A percentile compares a stretch with the other conserved stretches of the same genome.
phyloP scores from a whole-genome alignment of 1,284 basidiomycete genomes.

The Veloboletus limbatus region DNA sequence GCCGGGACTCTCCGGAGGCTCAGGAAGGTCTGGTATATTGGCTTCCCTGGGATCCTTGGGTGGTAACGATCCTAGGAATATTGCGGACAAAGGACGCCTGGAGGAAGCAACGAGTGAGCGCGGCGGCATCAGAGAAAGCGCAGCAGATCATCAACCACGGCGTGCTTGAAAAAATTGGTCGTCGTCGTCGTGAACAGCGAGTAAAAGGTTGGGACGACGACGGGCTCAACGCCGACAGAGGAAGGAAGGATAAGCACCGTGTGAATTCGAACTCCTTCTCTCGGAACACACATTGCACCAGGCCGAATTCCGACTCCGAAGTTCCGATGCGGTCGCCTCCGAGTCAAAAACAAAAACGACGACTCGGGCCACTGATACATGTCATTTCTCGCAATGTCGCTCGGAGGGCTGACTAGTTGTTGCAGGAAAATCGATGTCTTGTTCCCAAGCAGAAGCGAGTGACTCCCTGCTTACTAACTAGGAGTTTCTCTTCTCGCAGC shows the following conservation, averaged over 20 bases:
- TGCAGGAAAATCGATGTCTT: too few species aligned
- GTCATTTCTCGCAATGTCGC: too few species aligned
- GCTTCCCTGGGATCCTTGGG: constrained; percentile 31
- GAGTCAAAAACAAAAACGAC: constrained; percentile 3
- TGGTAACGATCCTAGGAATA: constrained; percentile 35
- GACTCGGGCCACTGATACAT: too few species aligned
- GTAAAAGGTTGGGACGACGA: constrained; percentile 19
- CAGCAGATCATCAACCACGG: constrained; percentile 30
- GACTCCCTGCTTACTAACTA: too few species aligned
- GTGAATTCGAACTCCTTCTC: constrained; percentile 18
- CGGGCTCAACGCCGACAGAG: constrained; percentile 17
- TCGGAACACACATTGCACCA: not conserved
- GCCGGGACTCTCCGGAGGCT: constrained; percentile 59
- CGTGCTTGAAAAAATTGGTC: constrained; percentile 14
- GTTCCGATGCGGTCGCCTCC: too few species aligned
- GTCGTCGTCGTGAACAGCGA: constrained; percentile 31
- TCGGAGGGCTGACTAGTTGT: too few species aligned
- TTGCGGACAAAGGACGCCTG: constrained; percentile 38
- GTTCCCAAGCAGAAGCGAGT: too few species aligned
- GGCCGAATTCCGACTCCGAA: constrained; percentile 30
- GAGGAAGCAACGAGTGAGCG: constrained; percentile 34
- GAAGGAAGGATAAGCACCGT: constrained; percentile 24
- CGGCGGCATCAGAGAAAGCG: constrained; percentile 33
- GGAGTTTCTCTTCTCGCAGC: too few species aligned
- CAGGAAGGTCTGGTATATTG: constrained; percentile 61